Evolutionary conservation across 495 filamentous ascomycete species (phyloP), one percentile per base, ranked within the genome.

Genomic region (Tuber calosporum): DNA sequence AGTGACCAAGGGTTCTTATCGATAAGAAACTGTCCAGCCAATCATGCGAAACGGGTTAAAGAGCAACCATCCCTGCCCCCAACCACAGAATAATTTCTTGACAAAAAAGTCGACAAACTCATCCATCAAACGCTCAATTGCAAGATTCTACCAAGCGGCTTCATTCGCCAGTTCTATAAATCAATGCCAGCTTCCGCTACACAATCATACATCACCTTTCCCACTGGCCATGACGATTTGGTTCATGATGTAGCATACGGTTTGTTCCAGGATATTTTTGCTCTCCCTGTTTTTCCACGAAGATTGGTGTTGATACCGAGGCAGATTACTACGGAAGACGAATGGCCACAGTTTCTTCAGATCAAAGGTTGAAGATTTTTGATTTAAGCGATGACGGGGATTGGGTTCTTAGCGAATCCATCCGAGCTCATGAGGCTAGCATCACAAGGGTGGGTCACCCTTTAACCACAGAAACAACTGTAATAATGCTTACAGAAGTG

Each of bases 281-380:
- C 68, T 36, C 30, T n/a, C 66, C 38, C 48, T 4, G 53, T 72
- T 34, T 67, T 68, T 53, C 68, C 58, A 62, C 38, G 36, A 30
- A 30, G 42, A 45, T 69, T 69, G 34, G 62, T 11, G 70, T 67
- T 70, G 69, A 73, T 71, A 66, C 68, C 62, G 71, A 69, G 72
- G 37, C 38, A 82, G 85, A 97, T 84, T 87, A 87, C 79, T 94
- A 94, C 81, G 95, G 95, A 73, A 93, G 90, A 77, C 92, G 94
- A 74, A 91, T 94, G 83, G 92, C 93, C 40, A 94, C 94, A 17
- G 92, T 92, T 40, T 95, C 92, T 45, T 90, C 93, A 3, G 95
- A 99, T 83, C 96, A 97, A 80, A 91, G 90, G 81, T 90, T 99
- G 77, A 93, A 93, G 81, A 91, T 98, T 41, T 98, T 93, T 87